A percentile compares a stretch with the other conserved stretches of the same genome.
Conservation (phyloP, 106 monocot species). For the Triglochin maritima region DNA sequence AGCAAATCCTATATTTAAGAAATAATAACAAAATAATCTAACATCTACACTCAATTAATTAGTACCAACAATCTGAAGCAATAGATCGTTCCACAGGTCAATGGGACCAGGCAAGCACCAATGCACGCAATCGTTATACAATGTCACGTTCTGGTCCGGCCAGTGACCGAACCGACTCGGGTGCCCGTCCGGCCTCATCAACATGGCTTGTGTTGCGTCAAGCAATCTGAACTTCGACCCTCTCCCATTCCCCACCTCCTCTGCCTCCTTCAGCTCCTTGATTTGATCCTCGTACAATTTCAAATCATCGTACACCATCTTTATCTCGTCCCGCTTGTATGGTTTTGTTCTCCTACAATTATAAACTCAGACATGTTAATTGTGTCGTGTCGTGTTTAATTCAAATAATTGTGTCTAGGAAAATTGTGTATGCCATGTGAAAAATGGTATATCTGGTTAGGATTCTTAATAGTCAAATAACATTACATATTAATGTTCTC, state of each 20-base stretch:
- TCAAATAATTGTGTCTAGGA: too few relatives aligned
- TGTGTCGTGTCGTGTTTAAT: too few relatives aligned
- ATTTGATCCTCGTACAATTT: constrained; percentile 31
- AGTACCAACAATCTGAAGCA: constrained; percentile 16
- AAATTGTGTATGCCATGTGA: too few relatives aligned
- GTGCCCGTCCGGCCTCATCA: constrained; percentile 51
- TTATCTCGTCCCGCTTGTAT: background rate
- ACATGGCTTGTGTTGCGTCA: constrained; percentile 32
- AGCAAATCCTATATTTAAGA: too few relatives aligned
- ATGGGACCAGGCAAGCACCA: constrained; percentile 71
- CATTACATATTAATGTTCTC: too few relatives aligned
- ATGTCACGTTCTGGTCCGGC: constrained; percentile 19
- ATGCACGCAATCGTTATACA: constrained; percentile 60
- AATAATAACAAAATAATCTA: too few relatives aligned
- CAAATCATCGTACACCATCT: background rate
- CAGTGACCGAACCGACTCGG: constrained; percentile 48
- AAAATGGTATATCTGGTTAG: too few relatives aligned
- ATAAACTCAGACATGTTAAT: too few relatives aligned
- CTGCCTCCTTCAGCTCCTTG: constrained; percentile 31
- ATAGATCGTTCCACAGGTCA: constrained; percentile 54
- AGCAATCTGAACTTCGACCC: constrained; percentile 33
- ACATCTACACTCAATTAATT: too few relatives aligned
- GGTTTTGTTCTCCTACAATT: background rate
- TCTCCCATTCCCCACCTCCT: constrained; percentile 17
- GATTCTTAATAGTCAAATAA: too few relatives aligned